Conservation (phyloP, 148 eudicot genomes). For the Dysphania ambrosioides region DNA sequence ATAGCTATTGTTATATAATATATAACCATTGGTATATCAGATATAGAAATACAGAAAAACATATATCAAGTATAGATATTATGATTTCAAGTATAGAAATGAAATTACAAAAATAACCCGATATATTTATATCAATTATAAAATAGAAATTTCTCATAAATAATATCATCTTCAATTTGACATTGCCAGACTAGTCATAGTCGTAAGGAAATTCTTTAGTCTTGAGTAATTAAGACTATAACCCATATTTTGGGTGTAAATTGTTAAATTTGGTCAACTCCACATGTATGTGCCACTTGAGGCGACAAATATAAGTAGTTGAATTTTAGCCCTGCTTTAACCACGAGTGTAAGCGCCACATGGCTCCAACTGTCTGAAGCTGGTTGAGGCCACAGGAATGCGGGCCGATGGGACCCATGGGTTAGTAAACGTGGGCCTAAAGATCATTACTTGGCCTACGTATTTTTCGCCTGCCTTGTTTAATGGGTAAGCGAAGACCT, state of each 20-base stretch:
- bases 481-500: conserved; percentile 9
- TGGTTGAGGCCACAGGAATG: no score
- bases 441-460: conserved; percentile 8
- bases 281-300: no score
- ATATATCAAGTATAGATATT: no score
- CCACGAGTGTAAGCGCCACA: not conserved
- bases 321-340: no score
- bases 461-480: conserved; percentile 24
- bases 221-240: not conserved
- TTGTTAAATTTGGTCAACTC: not conserved
- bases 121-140: no score
- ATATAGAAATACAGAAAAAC: no score
- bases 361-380: not conserved
- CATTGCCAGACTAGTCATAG: not conserved
- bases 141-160: no score
- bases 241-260: not conserved
- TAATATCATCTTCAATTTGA: not conserved
- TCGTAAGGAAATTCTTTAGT: not conserved
- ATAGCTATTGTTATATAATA: no score
- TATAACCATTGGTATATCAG: no score
- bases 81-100: no score
- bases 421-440: conserved; percentile 18
- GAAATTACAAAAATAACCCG: no score
- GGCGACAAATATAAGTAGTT: no score
- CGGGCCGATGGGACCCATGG: conserved; percentile 15